Evolutionary conservation across 1,284 basidiomycete genomes (phyloP).

Genomic region (Apiotrichum gamsii): DNA sequence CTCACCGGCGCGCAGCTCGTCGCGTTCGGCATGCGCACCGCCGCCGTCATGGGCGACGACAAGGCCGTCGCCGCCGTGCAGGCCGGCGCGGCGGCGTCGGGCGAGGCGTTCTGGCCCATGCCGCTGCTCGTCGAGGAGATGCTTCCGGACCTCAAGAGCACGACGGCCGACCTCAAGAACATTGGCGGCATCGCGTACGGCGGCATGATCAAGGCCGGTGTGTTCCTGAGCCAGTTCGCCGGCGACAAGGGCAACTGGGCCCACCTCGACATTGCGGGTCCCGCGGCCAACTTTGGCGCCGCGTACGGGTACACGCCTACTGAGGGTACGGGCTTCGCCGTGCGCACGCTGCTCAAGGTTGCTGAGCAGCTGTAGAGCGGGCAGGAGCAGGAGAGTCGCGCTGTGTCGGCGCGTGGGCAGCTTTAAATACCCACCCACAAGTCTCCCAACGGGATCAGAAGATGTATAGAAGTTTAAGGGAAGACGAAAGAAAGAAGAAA

Average conservation of each 20-base stretch:
- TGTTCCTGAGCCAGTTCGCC: slow-evolving; percentile 18
- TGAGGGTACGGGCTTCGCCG: slow-evolving; percentile 16
- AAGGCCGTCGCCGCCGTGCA: slow-evolving; percentile 11
- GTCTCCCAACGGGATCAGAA: too few species aligned
- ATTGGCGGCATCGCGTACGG: slow-evolving; percentile 8
- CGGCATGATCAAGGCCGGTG: slow-evolving; percentile 18
- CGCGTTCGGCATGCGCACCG: slow-evolving; percentile 16
- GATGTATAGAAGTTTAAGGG: too few species aligned
- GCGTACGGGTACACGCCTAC: slow-evolving; percentile 13
- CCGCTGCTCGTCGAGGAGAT: slow-evolving; percentile 19
- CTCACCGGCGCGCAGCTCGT: slow-evolving; percentile 16
- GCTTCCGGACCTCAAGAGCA: slow-evolving; percentile 12
- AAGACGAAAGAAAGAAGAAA: too few species aligned
- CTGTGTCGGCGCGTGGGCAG: too few species aligned
- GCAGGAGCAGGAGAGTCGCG: too few species aligned
- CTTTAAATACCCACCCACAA: too few species aligned
- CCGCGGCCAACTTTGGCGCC: slow-evolving; percentile 11
- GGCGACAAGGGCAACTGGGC: slow-evolving; percentile 19
- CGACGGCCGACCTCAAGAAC: slow-evolving; percentile 15
- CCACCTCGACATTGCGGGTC: slow-evolving; percentile 18
- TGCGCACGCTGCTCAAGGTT: slow-evolving; percentile 17
- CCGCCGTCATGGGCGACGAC: slow-evolving; percentile 18
- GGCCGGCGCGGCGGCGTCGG: slow-evolving; percentile 1
- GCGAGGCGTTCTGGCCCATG: slow-evolving; percentile 19
- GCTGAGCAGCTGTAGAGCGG: slow-evolving; percentile 19